Conservation (phyloP, 129 eudicot species). For the Helichrysum umbraculigerum region DNA sequence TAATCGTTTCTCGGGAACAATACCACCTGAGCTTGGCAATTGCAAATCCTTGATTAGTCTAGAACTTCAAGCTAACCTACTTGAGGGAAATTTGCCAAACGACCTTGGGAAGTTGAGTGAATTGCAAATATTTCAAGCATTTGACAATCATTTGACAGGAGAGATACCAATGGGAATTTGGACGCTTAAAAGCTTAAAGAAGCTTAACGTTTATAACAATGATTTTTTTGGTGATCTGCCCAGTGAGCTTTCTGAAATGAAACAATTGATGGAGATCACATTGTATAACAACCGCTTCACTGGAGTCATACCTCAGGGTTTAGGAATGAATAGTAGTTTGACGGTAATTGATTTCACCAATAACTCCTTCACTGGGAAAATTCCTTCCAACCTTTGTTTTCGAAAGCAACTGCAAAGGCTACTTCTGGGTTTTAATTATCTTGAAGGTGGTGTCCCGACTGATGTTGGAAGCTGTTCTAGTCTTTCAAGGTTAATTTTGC, state of each 20-base stretch:
- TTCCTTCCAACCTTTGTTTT: slow-evolving; percentile 76
- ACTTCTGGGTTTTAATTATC: slow-evolving; percentile 54
- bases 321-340: slow-evolving; percentile 75
- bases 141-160: slow-evolving; percentile 62
- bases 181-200: slow-evolving; percentile 58
- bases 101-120: slow-evolving; percentile 56
- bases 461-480: slow-evolving; percentile 70
- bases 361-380: slow-evolving; percentile 66
- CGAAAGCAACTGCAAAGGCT: slow-evolving; percentile 54
- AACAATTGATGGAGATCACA: slow-evolving; percentile 49
- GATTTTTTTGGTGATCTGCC: slow-evolving; percentile 72
- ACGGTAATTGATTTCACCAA: slow-evolving; percentile 58
- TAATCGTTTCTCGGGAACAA: slow-evolving; percentile 62
- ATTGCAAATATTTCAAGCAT: slow-evolving; percentile 48
- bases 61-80: slow-evolving; percentile 48
- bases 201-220: slow-evolving; percentile 55
- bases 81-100: slow-evolving; percentile 65
- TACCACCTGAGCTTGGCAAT: slow-evolving; percentile 73
- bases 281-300: slow-evolving; percentile 62
- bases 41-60: slow-evolving; percentile 60
- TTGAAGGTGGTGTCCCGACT: slow-evolving; percentile 64
- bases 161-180: slow-evolving; percentile 66
- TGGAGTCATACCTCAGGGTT: slow-evolving; percentile 70
- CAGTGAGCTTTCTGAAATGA: slow-evolving; percentile 50
- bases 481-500: slow-evolving; percentile 58